phyloP scores from a whole-genome alignment of 2,329 filamentous ascomycete species.

The Penicillium sp. region DNA sequence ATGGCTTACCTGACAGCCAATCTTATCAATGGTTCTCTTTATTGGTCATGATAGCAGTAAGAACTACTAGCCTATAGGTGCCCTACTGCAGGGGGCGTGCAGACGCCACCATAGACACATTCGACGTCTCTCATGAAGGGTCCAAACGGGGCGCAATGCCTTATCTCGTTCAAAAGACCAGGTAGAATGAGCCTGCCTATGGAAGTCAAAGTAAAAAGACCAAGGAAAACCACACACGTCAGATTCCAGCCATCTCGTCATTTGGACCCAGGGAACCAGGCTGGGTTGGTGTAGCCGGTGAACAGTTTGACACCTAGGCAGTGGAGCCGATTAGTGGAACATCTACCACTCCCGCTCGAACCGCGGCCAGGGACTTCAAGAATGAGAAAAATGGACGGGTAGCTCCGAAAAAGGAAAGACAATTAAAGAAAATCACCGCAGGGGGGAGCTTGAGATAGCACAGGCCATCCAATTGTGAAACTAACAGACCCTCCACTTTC shows the following conservation, averaged over 20 bases:
- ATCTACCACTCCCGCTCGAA: conserved; percentile 6
- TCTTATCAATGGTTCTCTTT: neutral
- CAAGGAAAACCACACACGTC: neutral
- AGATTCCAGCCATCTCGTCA: neutral
- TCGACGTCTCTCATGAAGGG: neutral
- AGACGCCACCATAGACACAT: neutral
- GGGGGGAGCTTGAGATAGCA: conserved; percentile 1
- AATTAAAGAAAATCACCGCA: neutral
- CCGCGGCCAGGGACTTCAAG: conserved; percentile 2
- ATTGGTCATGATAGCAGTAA: neutral
- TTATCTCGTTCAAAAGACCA: neutral
- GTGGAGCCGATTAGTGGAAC: conserved; percentile 12
- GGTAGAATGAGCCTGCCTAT: neutral
- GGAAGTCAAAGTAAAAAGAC: neutral
- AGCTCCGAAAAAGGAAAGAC: conserved; percentile 1
- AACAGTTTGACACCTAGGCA: conserved; percentile 13
- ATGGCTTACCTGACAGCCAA: neutral
- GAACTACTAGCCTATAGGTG: neutral
- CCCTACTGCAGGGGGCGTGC: neutral
- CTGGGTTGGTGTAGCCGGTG: conserved; percentile 14
- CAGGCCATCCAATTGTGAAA: neutral
- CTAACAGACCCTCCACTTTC: neutral
- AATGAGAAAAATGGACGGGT: neutral
- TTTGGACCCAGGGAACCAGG: neutral
- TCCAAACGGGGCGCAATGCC: neutral